Percentiles rank a stretch among this genome's conserved stretches.
These are phyloP conservation scores for Cicer judaicum DNA, from an alignment of 306 rosid species.

Conservation along the genomic window DNA sequence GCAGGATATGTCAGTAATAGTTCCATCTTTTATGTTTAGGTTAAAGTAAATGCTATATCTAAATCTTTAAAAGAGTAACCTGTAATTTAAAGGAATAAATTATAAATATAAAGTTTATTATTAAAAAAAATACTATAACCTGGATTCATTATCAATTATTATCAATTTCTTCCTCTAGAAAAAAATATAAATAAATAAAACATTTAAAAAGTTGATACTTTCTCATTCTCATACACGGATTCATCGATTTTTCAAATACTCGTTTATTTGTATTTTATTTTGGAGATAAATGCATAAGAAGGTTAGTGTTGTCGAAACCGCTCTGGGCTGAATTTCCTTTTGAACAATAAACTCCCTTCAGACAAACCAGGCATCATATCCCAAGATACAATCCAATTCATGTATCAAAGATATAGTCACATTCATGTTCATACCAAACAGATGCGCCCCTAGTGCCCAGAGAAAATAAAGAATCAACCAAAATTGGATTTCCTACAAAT, in stretches of 20 bases:
- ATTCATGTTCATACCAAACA: neutral
- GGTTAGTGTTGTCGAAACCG: neutral
- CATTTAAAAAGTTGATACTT: too few species aligned
- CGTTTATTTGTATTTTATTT: too few species aligned
- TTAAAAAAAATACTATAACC: too few species aligned
- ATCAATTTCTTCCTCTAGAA: too few species aligned
- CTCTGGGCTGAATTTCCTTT: neutral
- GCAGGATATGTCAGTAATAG: neutral
- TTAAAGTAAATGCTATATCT: neutral
- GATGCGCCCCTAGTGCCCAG: neutral
- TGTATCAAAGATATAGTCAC: neutral
- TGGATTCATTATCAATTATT: neutral
- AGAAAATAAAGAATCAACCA: conserved; percentile 37
- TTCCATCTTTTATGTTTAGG: neutral
- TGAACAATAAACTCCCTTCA: neutral
- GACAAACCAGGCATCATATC: neutral
- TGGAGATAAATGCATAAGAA: too few species aligned
- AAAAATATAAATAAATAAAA: too few species aligned
- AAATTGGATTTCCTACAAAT: conserved; percentile 51
- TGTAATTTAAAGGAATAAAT: neutral
- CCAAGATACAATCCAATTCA: conserved; percentile 3
- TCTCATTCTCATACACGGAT: too few species aligned
- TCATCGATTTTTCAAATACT: too few species aligned
- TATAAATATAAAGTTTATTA: neutral
- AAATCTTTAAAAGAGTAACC: neutral